Evolutionary conservation across 768 basidiomycete genomes (phyloP), one percentile per base, ranked within the genome.

Genomic region (Russula foetens): DNA sequence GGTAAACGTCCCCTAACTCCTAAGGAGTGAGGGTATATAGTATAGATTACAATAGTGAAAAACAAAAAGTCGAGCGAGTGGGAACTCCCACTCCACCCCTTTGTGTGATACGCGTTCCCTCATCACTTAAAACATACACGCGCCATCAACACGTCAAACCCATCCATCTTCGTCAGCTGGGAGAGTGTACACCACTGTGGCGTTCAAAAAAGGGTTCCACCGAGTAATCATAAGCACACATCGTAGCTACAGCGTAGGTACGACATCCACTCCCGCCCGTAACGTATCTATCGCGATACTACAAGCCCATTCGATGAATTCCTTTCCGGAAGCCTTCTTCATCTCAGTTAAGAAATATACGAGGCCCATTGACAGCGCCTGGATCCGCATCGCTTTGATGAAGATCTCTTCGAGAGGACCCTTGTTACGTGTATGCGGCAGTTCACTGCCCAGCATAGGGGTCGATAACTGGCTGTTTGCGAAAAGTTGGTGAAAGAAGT

Each of bases 161-260:
- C 81, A n/a, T 82, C 78, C 15, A 87, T 81, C 71, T 85, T 80
- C 11, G 92, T 87, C 62, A 90, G 87, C 75, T 43, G 90, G 91
- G 3, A 91, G 85, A 63, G 73, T 78, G 6, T 81, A 81, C 63
- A 81, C 88, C 1, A 90, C 81, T 53, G 79, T 90, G 19, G 90
- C 90, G 33, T 92, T 93, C 68, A 77, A 76, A 55, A 81, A 79
- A 60, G 54, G 58, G n/a, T 28, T n/a, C 35, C 9, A 11, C 35
- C 8, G 35, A 35, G 35, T 35, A 35, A 12, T 31, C 31, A 12
- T 29, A 43, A 31, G 4, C 19, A 12, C 14, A n/a, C 17, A 21
- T 28, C 19, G 41, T 9, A 6, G 23, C 61, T 63, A 73, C 38
- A 75, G 28, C 33, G 68, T 72, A 23, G 75, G 72, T 47, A 84